Evolutionary conservation across 345 rosid genomes (phyloP).

Genomic region (Salix caprea): DNA sequence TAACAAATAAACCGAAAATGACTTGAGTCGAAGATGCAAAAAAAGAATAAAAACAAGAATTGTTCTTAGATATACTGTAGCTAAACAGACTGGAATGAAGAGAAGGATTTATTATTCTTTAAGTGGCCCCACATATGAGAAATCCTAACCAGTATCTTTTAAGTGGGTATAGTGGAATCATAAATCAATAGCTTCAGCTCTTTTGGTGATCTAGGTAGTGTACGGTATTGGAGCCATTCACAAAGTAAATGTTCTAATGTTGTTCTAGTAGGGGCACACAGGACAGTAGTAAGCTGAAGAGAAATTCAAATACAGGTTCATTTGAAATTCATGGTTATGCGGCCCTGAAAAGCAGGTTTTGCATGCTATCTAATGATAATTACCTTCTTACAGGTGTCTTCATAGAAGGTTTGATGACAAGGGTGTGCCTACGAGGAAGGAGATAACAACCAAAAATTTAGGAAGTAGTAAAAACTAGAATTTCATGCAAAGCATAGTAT

Average conservation of each 20-base stretch:
- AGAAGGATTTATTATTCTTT: background rate
- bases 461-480: background rate
- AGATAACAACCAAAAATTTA: background rate
- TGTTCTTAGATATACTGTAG: background rate
- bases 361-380: background rate
- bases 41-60: background rate
- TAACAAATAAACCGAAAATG: background rate
- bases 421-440: background rate
- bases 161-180: background rate
- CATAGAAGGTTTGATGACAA: background rate
- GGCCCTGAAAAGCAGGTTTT: background rate
- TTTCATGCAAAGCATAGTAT: background rate
- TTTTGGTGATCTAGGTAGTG: background rate
- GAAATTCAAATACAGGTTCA: background rate
- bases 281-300: background rate
- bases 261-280: background rate
- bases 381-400: conserved; percentile 4
- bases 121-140: background rate
- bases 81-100: background rate
- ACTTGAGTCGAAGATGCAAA: background rate
- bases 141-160: background rate
- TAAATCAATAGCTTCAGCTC: background rate
- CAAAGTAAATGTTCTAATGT: background rate
- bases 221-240: background rate
- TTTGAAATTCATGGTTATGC: background rate